These are phyloP conservation scores for Elongisporangium undulatum DNA, from an alignment of 352 stramenopile species.

Conservation along the genomic window DNA sequence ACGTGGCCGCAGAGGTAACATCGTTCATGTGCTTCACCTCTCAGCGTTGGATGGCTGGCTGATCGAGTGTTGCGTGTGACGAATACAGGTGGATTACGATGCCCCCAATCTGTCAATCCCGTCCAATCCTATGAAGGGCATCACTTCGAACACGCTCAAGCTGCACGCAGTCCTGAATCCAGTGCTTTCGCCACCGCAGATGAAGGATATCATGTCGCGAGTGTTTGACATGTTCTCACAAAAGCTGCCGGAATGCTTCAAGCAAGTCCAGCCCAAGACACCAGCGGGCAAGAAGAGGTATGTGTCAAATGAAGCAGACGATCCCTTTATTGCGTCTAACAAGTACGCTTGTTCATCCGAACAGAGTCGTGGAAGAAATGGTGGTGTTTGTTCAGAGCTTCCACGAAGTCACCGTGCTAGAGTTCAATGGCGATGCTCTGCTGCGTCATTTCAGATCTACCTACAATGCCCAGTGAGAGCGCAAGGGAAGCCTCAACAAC, in stretches of 20 bases:
- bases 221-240: conserved; percentile 87
- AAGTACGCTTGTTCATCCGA: not conserved
- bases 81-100: conserved; percentile 60
- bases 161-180: conserved; percentile 93
- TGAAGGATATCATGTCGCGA: conserved; percentile 94
- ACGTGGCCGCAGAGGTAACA: conserved; percentile 57
- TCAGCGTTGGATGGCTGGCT: conserved; percentile 22
- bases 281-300: conserved; percentile 66
- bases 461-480: conserved; percentile 27
- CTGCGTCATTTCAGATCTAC: conserved; percentile 55
- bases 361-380: conserved; percentile 76
- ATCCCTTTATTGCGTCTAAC: not conserved
- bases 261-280: conserved; percentile 74
- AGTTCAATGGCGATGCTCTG: conserved; percentile 61
- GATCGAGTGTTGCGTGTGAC: conserved; percentile 36
- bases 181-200: conserved; percentile 91
- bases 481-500: not conserved
- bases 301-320: conserved; percentile 3
- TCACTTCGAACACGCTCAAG: conserved; percentile 93
- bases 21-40: not conserved
- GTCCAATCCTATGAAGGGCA: conserved; percentile 88
- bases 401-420: conserved; percentile 54
- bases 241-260: conserved; percentile 89
- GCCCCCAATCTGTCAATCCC: conserved; percentile 48
- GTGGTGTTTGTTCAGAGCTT: conserved; percentile 73